Evolutionary conservation across 2,329 filamentous ascomycete species (phyloP).

Genomic region (Scopulariopsis brevicaulis): DNA sequence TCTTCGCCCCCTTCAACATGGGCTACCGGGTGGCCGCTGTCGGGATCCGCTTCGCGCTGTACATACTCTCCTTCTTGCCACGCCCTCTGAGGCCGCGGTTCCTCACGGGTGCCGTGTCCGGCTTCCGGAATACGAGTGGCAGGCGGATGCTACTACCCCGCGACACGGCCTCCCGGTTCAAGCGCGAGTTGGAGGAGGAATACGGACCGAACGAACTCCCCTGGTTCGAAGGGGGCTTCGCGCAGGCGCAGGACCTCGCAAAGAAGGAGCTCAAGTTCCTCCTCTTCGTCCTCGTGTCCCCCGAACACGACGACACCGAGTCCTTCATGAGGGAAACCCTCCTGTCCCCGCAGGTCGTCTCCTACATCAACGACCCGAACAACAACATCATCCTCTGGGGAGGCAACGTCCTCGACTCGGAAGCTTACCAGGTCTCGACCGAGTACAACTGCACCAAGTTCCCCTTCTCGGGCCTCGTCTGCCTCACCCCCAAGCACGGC

Average conservation of each 20-base stretch:
- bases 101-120: slow-evolving; percentile 40
- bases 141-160: slow-evolving; percentile 70
- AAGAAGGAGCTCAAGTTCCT: slow-evolving; percentile 89
- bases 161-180: slow-evolving; percentile 81
- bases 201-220: slow-evolving; percentile 64
- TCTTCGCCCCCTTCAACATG: slow-evolving; percentile 61
- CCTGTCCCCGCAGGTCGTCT: slow-evolving; percentile 59
- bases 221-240: slow-evolving; percentile 82
- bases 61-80: slow-evolving; percentile 72
- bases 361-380: slow-evolving; percentile 60
- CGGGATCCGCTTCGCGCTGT: slow-evolving; percentile 61
- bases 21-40: slow-evolving; percentile 62
- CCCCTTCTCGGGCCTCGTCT: slow-evolving; percentile 77
- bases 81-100: slow-evolving; percentile 45
- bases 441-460: slow-evolving; percentile 87
- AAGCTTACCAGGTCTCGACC: slow-evolving; percentile 85
- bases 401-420: slow-evolving; percentile 83
- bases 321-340: slow-evolving; percentile 75
- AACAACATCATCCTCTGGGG: slow-evolving; percentile 87
- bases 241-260: slow-evolving; percentile 78
- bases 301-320: slow-evolving; percentile 87
- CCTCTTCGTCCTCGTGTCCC: slow-evolving; percentile 76
- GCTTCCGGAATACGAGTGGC: slow-evolving; percentile 51
- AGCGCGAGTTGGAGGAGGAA: slow-evolving; percentile 89
- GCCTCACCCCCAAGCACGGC: slow-evolving; percentile 75